These are phyloP conservation scores for Prunus mira DNA, from an alignment of 306 rosid species.

Conservation along the genomic window DNA sequence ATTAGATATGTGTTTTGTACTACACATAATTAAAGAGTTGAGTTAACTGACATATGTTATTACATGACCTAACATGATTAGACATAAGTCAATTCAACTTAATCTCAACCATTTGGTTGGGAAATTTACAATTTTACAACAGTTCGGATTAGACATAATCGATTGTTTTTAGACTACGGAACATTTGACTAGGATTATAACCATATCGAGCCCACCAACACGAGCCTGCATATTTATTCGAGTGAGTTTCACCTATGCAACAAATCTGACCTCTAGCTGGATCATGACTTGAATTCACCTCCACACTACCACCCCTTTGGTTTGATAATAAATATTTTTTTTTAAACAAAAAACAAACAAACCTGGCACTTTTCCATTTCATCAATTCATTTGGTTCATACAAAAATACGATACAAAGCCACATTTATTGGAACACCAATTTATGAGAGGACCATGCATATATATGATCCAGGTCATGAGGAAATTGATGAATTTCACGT, in stretches of 20 bases:
- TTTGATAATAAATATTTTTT: neutral
- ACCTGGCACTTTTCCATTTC: neutral
- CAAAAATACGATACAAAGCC: neutral
- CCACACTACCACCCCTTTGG: neutral
- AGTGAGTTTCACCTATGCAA: neutral
- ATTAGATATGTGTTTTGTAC: no score
- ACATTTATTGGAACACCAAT: neutral
- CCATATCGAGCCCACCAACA: no score
- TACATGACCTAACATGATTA: no score
- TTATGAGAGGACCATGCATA: neutral
- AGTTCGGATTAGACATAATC: no score
- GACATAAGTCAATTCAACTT: no score
- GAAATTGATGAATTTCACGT: constrained; percentile 7
- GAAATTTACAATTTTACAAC: no score
- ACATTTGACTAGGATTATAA: no score
- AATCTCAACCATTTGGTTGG: no score
- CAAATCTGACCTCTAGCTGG: neutral
- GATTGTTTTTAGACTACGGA: no score
- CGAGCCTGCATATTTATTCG: no score
- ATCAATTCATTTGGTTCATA: neutral
- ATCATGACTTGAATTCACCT: neutral
- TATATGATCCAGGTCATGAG: neutral
- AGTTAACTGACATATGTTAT: no score
- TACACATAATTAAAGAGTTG: no score
- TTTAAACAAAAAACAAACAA: neutral